Conservation (phyloP, 148 eudicot genomes). For the Pouteria glomerata region DNA sequence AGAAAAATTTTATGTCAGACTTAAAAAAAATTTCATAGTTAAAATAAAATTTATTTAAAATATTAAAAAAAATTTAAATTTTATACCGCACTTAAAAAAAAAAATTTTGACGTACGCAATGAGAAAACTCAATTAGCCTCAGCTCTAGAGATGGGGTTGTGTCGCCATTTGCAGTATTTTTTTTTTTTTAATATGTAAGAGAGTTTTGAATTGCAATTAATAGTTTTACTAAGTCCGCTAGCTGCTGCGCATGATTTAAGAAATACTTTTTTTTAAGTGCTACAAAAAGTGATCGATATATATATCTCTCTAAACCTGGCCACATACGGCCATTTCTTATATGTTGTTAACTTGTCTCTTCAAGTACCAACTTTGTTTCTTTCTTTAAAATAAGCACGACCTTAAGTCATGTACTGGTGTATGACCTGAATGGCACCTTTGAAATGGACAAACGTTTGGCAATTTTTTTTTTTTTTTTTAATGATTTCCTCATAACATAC, state of each 20-base stretch:
- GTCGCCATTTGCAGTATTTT: no score
- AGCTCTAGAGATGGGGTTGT: no score
- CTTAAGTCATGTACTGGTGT: constrained; percentile 10
- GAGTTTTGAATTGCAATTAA: no score
- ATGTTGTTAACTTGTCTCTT: constrained; percentile 1
- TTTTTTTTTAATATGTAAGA: no score
- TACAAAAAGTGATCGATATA: background rate
- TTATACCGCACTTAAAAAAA: no score
- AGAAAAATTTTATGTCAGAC: no score
- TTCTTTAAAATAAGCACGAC: background rate
- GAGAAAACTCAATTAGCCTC: no score
- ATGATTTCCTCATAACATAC: constrained; percentile 10
- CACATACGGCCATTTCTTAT: background rate
- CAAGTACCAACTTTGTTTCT: constrained; percentile 1
- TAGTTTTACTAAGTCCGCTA: background rate
- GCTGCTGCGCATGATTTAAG: background rate
- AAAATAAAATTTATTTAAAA: no score
- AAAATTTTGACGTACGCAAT: no score
- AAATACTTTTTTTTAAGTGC: background rate
- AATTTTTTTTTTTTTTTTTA: constrained; percentile 14
- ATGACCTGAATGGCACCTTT: constrained; percentile 32
- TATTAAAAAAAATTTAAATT: no score
- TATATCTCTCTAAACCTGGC: background rate
- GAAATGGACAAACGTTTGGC: constrained; percentile 13
- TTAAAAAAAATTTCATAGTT: no score